Conservation (phyloP, 1,284 basidiomycete genomes). For the Dichomitus squalens region DNA sequence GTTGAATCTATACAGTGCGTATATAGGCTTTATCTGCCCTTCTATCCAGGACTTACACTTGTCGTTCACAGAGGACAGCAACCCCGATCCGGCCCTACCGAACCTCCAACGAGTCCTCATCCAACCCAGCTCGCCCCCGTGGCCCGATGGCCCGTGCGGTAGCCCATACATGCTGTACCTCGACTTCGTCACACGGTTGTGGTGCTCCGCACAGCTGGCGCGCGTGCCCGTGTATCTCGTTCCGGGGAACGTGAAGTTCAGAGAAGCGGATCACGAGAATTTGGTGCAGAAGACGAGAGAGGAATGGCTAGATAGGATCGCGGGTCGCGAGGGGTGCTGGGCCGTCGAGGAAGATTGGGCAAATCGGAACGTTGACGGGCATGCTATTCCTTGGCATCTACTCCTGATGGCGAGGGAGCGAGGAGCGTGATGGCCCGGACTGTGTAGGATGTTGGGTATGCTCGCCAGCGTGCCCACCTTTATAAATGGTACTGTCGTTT, state of each 20-base stretch:
- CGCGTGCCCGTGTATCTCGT: neutral
- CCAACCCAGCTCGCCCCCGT: neutral
- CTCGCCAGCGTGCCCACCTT: too few relatives aligned
- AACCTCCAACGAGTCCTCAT: neutral
- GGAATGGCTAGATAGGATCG: constrained; percentile 1
- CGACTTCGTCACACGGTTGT: neutral
- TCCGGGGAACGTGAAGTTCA: neutral
- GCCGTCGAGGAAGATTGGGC: neutral
- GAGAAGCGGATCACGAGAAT: neutral
- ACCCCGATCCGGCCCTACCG: neutral
- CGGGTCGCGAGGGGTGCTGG: constrained; percentile 9
- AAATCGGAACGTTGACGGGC: neutral
- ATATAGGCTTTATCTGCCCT: neutral
- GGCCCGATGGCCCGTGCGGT: neutral
- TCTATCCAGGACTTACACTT: neutral
- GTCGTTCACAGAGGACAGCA: neutral
- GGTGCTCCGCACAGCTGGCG: neutral
- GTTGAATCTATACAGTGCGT: neutral
- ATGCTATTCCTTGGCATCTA: neutral
- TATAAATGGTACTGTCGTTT: too few relatives aligned
- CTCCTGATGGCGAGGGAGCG: neutral
- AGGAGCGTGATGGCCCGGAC: neutral
- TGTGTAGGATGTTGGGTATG: too few relatives aligned
- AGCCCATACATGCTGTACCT: neutral
- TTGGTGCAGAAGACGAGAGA: neutral